A percentile compares a stretch with the other conserved stretches of the same genome.
Conservation (phyloP, 2,329 filamentous ascomycete genomes). For the Penicillium sp. region DNA sequence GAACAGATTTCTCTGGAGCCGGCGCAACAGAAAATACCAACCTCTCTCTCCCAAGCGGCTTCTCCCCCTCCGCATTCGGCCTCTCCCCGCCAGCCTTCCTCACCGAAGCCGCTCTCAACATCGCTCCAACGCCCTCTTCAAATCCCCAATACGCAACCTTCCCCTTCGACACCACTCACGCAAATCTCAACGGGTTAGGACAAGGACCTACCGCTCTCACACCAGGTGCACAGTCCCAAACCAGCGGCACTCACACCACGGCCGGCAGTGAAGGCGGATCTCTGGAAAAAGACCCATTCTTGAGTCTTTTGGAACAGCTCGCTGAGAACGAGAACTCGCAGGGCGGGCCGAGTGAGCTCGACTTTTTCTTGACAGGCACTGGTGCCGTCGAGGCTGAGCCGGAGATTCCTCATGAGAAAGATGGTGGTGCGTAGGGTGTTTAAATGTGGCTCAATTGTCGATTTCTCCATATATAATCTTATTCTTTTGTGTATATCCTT, state of each 20-base stretch:
- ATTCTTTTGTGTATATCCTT: not conserved
- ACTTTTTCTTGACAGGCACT: conserved; percentile 65
- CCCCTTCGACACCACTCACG: conserved; percentile 34
- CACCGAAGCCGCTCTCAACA: conserved; percentile 28
- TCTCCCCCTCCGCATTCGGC: conserved; percentile 41
- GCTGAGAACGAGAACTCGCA: conserved; percentile 72
- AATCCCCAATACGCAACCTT: conserved; percentile 41
- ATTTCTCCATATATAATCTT: not conserved
- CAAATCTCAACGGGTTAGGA: conserved; percentile 10
- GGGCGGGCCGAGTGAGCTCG: conserved; percentile 70
- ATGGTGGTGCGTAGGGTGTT: not conserved
- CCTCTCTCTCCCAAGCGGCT: conserved; percentile 35
- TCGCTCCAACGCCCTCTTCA: conserved; percentile 31
- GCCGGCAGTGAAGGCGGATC: conserved; percentile 35
- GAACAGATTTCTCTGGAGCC: conserved; percentile 8
- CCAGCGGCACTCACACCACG: conserved; percentile 43
- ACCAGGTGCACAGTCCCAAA: conserved; percentile 47
- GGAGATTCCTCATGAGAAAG: conserved; percentile 5
- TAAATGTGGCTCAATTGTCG: not conserved
- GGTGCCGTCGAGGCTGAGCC: conserved; percentile 10
- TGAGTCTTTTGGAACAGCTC: conserved; percentile 75
- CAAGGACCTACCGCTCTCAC: conserved; percentile 26
- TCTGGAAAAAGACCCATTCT: conserved; percentile 76
- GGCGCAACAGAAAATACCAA: conserved; percentile 15
- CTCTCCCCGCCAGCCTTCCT: conserved; percentile 36